Base-by-base conservation (phyloP, 495 filamentous ascomycete genomes). In the Lophiotrema nucula region DNA sequence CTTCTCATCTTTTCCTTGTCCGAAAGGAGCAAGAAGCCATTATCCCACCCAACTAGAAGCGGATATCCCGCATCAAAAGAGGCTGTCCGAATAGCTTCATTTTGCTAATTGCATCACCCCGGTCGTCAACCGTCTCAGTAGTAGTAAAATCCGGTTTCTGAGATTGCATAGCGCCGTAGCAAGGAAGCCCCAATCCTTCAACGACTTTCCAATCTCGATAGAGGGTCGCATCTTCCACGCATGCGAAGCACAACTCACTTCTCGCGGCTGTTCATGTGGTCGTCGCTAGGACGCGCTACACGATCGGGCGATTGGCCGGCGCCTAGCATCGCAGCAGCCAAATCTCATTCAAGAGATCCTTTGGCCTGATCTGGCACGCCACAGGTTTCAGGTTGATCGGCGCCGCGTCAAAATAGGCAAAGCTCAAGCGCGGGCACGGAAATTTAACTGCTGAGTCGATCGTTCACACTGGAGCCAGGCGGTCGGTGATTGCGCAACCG, bases 401-500 rank as follows among this genome's bases (percentile, higher is more conserved):
- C 22, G 62, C 33, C 24, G 45, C 41, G 18, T 38, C 55, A 11
- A 47, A 60, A 37, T 33, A 46, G 62, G 62, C 54, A 64, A 54
- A 55, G 61, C 22, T 42, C 41, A 19, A 31, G 56, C 35, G 52
- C 44, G 38, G 41, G 25, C 44, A 65, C 62, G 62, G 62, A 65
- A 65, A 65, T 65, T 65, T 65, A 60, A 51, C 49, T 60, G 45
- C 53, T 58, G 38, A 60, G 57, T 31, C 47, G 58, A 62, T 62
- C 57, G 38, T 53, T 53, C 49, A 45, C 53, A 66, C 49, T 51
- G 44, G 64, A 47, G 59, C 64, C 64, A 59, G 64, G 64, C 54
- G 58, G 54, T 63, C 64, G 64, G 64, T 59, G 64, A 67, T 67
- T 67, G 64, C 64, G 64, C 64, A 67, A 67, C 59, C 63, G 56